These are phyloP conservation scores for Melocanna baccifera DNA, from an alignment of 176 grass and related monocot species.

Conservation along the genomic window DNA sequence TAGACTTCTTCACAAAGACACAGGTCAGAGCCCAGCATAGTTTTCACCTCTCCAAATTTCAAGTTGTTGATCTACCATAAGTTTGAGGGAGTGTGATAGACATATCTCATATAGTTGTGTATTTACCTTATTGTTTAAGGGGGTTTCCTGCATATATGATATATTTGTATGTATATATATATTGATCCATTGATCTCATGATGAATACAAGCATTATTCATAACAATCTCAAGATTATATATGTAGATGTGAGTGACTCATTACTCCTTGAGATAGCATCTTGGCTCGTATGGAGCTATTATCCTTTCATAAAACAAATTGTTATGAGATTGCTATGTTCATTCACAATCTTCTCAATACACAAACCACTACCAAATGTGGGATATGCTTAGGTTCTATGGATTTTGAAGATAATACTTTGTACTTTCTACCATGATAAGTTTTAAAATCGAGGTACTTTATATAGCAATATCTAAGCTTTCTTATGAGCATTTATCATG, in stretches of 20 bases:
- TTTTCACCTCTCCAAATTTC: no score
- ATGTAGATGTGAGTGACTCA: background rate
- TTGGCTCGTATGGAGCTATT: background rate
- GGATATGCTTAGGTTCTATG: background rate
- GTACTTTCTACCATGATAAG: background rate
- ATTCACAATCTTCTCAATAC: background rate
- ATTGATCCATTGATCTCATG: no score
- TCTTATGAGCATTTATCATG: conserved; percentile 21
- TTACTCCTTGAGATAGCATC: background rate
- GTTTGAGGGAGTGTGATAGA: no score
- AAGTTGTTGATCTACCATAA: no score
- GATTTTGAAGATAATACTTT: background rate
- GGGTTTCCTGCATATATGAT: no score
- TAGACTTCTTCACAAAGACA: no score
- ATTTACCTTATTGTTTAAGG: no score
- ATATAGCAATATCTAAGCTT: background rate
- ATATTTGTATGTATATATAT: no score
- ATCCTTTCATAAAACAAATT: background rate
- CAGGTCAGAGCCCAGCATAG: no score
- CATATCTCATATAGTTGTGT: no score
- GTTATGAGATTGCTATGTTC: background rate
- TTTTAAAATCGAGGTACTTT: background rate
- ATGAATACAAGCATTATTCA: no score
- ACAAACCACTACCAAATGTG: background rate
- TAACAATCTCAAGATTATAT: background rate